Evolutionary conservation across 1,139 yeast genomes (phyloP).

Genomic region (Pneumocystis murina): DNA sequence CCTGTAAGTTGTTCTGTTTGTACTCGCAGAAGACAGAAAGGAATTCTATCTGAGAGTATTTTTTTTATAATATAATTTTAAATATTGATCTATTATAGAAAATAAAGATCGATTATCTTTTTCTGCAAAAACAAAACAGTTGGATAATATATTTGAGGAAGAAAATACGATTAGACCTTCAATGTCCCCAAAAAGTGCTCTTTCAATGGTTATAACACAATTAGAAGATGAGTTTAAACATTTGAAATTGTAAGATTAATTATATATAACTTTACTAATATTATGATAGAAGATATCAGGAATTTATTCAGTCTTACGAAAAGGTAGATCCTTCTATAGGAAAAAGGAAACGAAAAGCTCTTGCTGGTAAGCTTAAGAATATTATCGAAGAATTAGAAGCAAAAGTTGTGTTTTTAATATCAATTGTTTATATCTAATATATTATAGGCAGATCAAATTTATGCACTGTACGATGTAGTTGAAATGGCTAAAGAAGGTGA

Average conservation of each 20-base stretch:
- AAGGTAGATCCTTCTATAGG: conserved; percentile 20
- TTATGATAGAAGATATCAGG: conserved; percentile 12
- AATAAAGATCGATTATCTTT: neutral
- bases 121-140: neutral
- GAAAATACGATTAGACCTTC: conserved; percentile 23
- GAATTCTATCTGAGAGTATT: neutral
- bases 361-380: conserved; percentile 17
- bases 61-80: neutral
- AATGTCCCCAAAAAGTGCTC: conserved; percentile 21
- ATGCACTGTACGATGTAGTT: conserved; percentile 22
- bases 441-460: conserved; percentile 20
- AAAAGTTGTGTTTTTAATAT: conserved; percentile 13
- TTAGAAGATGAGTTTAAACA: conserved; percentile 19
- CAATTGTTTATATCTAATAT: neutral
- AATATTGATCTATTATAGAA: neutral
- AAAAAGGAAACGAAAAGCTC: conserved; percentile 17
- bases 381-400: conserved; percentile 21
- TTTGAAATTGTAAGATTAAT: conserved; percentile 16
- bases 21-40: conserved; percentile 9
- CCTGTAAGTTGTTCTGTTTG: conserved; percentile 15
- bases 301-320: conserved; percentile 18
- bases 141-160: conserved; percentile 15
- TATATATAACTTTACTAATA: neutral
- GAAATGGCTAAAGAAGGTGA: conserved; percentile 14
- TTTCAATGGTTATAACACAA: conserved; percentile 17